Conservation (phyloP, 768 basidiomycete species). For the Mycena crocata region DNA sequence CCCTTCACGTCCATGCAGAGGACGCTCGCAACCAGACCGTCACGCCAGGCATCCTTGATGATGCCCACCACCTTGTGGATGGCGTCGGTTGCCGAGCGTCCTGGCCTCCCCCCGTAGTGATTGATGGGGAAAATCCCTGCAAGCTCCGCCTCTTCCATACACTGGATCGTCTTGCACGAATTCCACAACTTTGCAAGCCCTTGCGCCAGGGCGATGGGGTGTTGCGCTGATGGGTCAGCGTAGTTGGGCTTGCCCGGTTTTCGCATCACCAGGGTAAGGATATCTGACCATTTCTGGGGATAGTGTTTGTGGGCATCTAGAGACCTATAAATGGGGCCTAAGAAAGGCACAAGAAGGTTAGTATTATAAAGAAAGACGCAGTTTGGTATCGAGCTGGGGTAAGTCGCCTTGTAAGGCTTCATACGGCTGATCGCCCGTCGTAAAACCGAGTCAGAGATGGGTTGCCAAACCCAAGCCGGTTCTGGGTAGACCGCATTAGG, state of each 20-base stretch:
- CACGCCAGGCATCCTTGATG: not conserved
- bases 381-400: conserved; percentile 43
- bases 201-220: conserved; percentile 50
- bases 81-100: conserved; percentile 48
- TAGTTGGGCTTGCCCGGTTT: conserved; percentile 54
- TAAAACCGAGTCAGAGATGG: conserved; percentile 43
- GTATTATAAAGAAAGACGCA: conserved; percentile 41
- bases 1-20: not conserved
- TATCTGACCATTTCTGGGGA: conserved; percentile 35
- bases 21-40: not conserved
- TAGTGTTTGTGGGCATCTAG: conserved; percentile 40
- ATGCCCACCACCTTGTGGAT: not conserved
- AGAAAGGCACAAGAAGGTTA: conserved; percentile 37
- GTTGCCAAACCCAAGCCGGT: conserved; percentile 30
- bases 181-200: conserved; percentile 33
- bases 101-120: conserved; percentile 55
- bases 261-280: conserved; percentile 41
- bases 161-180: conserved; percentile 17
- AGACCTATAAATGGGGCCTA: conserved; percentile 44
- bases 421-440: conserved; percentile 38
- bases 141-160: conserved; percentile 41
- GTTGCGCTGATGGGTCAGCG: conserved; percentile 44
- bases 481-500: conserved; percentile 39
- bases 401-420: conserved; percentile 48
- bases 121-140: conserved; percentile 46